Base-by-base conservation (phyloP, 352 stramenopile genomes). In the Pythium phragmitis region DNA sequence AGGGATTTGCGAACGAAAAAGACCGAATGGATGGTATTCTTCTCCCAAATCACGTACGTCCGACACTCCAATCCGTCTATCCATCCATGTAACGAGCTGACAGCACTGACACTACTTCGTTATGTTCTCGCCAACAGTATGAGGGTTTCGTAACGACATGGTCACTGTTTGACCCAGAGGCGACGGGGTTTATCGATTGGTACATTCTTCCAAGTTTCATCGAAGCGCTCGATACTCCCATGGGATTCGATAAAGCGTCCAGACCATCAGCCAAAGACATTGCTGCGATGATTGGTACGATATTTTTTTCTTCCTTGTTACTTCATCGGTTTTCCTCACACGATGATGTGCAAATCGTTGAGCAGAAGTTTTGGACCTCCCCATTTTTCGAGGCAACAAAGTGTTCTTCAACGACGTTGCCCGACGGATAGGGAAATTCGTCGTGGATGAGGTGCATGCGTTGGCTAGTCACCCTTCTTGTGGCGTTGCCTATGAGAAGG, bases 1-100 rank as follows among this genome's bases (percentile, higher is more conserved):
- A 97, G 47, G 86, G 85, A 12, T 98, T 97, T 66, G 79, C 92
- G 21, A 88, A 88, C 42, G 68, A 75, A 45, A 75, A 75, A 63
- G 63, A 75, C 37, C 62, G 68, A 16, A 48, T 59, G 4, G 39
- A 70, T 46, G 68, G 68, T 16, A 60, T 89, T 12, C 52, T 89
- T 3, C 69, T 85, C 19, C 80, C 78, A 3, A 62, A 85, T 50
- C 74, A 89, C 55, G 80, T 89, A 77, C 94, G 39, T 46, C 7
- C 13, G 39, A 46, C 39, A 46, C 17, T 17, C 17, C 8, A 7
- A 46, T 46, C 39, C 39, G 14, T 6, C 5, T 2, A 46, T 46
- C 39, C 39, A n/a, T 46, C 9, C 37, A 42, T 16, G 39, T 6
- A 46, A 5, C 11, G 39, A 46, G 13, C 17, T 46, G 13, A 46